These are phyloP conservation scores for Aspergillus melleus DNA, from an alignment of 2,329 filamentous ascomycete species.

Conservation along the genomic window DNA sequence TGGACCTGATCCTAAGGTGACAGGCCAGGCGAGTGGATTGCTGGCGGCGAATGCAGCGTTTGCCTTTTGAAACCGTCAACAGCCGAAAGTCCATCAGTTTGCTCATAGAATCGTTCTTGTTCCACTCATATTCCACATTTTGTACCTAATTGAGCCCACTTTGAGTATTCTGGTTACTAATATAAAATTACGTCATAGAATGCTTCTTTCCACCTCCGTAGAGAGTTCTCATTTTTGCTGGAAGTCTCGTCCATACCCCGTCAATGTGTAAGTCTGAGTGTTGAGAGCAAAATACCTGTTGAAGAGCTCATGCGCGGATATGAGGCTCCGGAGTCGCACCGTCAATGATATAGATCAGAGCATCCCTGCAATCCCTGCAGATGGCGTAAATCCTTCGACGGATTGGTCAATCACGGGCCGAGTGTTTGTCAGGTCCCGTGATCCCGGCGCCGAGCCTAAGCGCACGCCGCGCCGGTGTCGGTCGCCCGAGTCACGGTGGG, in stretches of 20 bases:
- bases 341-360: too few relatives aligned
- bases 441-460: constrained; percentile 12
- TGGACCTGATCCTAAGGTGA: constrained; percentile 27
- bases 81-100: constrained; percentile 15
- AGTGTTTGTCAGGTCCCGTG: constrained; percentile 14
- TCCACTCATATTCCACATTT: not conserved
- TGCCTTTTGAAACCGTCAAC: constrained; percentile 15
- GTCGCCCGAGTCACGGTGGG: constrained; percentile 2
- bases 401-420: constrained; percentile 11
- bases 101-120: not conserved
- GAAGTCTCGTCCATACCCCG: not conserved
- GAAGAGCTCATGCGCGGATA: too few relatives aligned
- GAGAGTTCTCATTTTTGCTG: not conserved
- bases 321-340: too few relatives aligned
- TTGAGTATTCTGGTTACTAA: not conserved
- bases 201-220: not conserved
- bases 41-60: constrained; percentile 12
- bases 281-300: too few relatives aligned
- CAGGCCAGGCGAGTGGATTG: constrained; percentile 11
- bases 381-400: not conserved
- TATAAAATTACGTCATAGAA: not conserved
- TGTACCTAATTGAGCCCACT: not conserved
- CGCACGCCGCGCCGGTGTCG: constrained; percentile 14
- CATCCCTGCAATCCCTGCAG: not conserved
- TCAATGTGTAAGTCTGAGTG: too few relatives aligned